A percentile compares a stretch with the other conserved stretches of the same genome.
phyloP scores from a whole-genome alignment of 2,329 filamentous ascomycete species.

The Mycosphaerella arachidis region DNA sequence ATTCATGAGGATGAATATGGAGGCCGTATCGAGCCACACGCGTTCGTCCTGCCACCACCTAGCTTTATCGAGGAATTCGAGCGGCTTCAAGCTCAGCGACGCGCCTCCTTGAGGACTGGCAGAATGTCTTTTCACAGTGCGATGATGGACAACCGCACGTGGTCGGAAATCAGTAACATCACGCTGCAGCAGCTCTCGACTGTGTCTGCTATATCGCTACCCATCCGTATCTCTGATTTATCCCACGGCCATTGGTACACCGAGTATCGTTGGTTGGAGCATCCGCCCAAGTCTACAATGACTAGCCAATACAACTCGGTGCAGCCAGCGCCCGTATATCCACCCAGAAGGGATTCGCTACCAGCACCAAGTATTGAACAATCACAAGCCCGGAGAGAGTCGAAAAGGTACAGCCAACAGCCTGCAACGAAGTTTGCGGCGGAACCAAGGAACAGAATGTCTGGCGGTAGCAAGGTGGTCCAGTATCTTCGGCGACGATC shows the following conservation, averaged over 20 bases:
- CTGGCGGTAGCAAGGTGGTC: neutral
- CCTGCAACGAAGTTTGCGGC: neutral
- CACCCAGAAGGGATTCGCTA: neutral
- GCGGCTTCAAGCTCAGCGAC: neutral
- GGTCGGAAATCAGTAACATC: neutral
- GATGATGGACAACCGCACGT: neutral
- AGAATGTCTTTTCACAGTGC: neutral
- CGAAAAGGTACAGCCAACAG: neutral
- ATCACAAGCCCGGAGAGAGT: neutral
- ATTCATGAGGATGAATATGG: neutral
- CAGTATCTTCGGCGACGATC: neutral
- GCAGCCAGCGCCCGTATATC: neutral
- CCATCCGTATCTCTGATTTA: neutral
- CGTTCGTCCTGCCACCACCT: neutral
- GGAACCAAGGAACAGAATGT: neutral
- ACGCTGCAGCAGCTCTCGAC: neutral
- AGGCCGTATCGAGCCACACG: neutral
- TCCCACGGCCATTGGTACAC: neutral
- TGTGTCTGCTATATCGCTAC: neutral
- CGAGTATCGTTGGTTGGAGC: neutral
- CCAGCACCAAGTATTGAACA: neutral
- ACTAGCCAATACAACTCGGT: neutral
- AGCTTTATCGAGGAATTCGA: neutral
- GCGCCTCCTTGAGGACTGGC: neutral
- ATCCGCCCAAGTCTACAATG: neutral